Conservation (phyloP, 148 eudicot species). For the Hydrangea macrophylla region DNA sequence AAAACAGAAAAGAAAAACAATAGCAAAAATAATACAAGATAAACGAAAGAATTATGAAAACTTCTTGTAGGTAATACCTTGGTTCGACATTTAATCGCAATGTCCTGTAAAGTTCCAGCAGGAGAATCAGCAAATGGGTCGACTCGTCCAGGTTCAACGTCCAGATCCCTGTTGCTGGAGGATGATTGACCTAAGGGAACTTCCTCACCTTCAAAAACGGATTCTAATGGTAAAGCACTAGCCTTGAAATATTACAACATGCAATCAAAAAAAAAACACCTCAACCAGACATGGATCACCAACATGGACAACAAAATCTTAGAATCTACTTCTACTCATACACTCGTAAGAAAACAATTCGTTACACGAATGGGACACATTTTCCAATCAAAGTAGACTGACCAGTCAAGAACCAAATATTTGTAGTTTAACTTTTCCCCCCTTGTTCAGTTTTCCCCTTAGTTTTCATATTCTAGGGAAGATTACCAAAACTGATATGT, state of each 20-base stretch:
- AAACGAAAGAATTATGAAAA: no score
- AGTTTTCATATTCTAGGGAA: no score
- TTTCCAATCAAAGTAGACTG: no score
- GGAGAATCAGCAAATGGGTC: conserved; percentile 51
- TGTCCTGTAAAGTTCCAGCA: conserved; percentile 69
- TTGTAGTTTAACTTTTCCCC: no score
- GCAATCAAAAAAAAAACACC: no score
- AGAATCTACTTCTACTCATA: neutral
- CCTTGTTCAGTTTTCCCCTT: no score
- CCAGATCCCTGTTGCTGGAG: conserved; percentile 59
- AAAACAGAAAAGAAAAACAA: neutral
- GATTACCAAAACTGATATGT: no score
- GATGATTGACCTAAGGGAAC: conserved; percentile 42
- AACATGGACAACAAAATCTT: neutral
- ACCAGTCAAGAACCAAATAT: no score
- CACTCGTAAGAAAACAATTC: neutral
- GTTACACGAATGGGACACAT: no score
- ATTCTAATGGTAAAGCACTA: neutral
- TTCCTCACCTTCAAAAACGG: conserved; percentile 55
- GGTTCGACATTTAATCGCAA: conserved; percentile 82
- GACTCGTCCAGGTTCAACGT: conserved; percentile 48
- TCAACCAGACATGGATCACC: neutral
- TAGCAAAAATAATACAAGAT: no score
- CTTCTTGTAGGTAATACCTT: conserved; percentile 46
- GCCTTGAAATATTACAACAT: no score